phyloP scores from a whole-genome alignment of 1,139 yeast species.

The Diutina ranongensis region DNA sequence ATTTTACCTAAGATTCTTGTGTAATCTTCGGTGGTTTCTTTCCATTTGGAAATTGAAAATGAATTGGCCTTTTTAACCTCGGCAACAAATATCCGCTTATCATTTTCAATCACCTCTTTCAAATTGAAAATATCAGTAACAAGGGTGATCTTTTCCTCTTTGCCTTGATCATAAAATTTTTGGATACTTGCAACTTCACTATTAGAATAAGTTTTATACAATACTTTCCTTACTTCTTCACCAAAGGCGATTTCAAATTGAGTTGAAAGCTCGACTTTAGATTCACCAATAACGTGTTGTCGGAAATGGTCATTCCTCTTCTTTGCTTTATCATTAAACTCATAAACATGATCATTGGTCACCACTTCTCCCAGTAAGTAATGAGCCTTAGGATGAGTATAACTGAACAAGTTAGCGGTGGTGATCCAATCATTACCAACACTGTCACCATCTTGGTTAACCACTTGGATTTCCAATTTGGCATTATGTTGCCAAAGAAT shows the following conservation, averaged over 20 bases:
- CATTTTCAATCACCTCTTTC: not conserved
- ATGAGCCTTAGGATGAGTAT: constrained; percentile 24
- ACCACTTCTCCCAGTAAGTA: not conserved
- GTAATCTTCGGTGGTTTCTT: not conserved
- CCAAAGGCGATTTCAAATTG: no score
- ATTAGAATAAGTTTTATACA: not conserved
- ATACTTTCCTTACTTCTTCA: no score
- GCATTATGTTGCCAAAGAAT: constrained; percentile 14
- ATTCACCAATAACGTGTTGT: no score
- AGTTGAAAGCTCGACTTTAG: no score
- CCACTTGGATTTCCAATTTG: constrained; percentile 34
- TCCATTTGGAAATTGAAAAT: not conserved
- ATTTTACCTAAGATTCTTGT: not conserved
- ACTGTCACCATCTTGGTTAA: constrained; percentile 43
- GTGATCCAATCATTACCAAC: constrained; percentile 62
- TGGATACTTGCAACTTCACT: not conserved
- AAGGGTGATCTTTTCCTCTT: not conserved
- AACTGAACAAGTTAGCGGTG: constrained; percentile 52
- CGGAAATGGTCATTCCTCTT: no score
- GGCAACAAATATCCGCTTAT: not conserved
- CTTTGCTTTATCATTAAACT: no score
- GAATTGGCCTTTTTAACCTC: no score
- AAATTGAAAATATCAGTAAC: not conserved
- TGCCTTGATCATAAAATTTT: not conserved
- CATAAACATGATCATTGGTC: not conserved